These are phyloP conservation scores for Kuraishia piskuri DNA, from an alignment of 805 yeast species.

Conservation along the genomic window DNA sequence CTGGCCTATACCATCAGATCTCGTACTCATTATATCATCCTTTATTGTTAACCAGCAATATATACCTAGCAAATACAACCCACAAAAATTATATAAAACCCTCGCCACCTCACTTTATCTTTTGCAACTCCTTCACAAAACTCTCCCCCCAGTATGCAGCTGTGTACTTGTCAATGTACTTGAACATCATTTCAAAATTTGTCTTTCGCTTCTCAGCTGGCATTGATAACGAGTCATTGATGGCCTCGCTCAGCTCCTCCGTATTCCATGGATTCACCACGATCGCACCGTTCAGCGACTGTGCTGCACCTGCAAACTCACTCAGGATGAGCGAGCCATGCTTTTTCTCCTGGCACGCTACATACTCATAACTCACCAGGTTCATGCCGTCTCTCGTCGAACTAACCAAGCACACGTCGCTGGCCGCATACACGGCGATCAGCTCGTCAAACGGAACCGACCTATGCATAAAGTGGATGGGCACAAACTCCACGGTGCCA, in stretches of 20 bases:
- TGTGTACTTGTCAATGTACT: constrained; percentile 86
- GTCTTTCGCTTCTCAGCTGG: constrained; percentile 71
- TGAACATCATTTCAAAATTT: constrained; percentile 78
- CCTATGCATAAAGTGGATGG: constrained; percentile 94
- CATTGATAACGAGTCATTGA: constrained; percentile 78
- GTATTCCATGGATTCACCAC: constrained; percentile 98
- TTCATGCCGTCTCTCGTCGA: constrained; percentile 99
- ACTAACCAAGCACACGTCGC: constrained; percentile 88
- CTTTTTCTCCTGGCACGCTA: constrained; percentile 79
- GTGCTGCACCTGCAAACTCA: constrained; percentile 99
- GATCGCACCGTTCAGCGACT: constrained; percentile 86
- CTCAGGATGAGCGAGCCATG: constrained; percentile 84
- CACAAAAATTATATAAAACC: no score
- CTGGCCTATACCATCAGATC: no score
- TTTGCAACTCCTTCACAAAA: constrained; percentile 78
- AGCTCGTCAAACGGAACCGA: constrained; percentile 87
- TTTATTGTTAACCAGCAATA: no score
- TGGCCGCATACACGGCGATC: constrained; percentile 73
- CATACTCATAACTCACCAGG: constrained; percentile 90
- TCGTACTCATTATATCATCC: no score
- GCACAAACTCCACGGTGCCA: constrained; percentile 96
- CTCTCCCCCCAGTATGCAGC: constrained; percentile 96
- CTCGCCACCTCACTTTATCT: constrained; percentile 13
- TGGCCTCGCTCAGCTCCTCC: constrained; percentile 83
- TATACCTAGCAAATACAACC: no score